Evolutionary conservation across 305 asterid genomes (phyloP), one percentile per base, ranked within the genome.

Genomic region (Fraxinus platypoda): DNA sequence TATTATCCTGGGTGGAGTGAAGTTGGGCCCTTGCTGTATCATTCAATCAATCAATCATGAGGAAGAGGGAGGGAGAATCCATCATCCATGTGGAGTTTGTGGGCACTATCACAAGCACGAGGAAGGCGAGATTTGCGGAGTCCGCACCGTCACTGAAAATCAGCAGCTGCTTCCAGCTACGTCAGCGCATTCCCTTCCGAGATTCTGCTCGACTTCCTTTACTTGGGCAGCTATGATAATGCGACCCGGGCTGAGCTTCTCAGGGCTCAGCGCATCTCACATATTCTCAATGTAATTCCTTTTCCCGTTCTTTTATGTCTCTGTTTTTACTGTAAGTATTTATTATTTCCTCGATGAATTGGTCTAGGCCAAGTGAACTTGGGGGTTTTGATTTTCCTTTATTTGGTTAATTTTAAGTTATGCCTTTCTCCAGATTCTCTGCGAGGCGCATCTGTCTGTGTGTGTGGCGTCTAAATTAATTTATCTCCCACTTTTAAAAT

Each of bases 181-280:
- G 83, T 86, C 83, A 91, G 94, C 88, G 97, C 95, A 71, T 94
- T 94, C 79, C 93, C 98, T 62, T 89, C 97, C 37, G 97, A 92
- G 97, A 94, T 94, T 93, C 64, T 93, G 89, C 93, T 93, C 12
- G 97, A 93, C 81, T 94, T 94, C 83, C 93, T 94, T 28, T 94
- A 88, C 81, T 74, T 93, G 91, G 98, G 98, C 1, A 93, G 97
- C 90, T 93, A 91, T 75, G 98, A 93, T 82, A 93, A 91, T 87
- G 98, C 98, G 57, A 90, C 98, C 37, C 90, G 97, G 6, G 92
- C 92, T 4, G 96, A 94, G 82, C 94, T 93, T 82, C 97, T 94
- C 89, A 93, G 91, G 89, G 88, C 95, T 64, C 98, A 89, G 83
- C 97, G 98, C 85, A 94, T 94, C 88, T 89, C 98, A 71, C 92